Percentiles rank a stretch among this genome's conserved stretches.
These are phyloP conservation scores for Hymenoscyphus repandus DNA, from an alignment of 2,329 filamentous ascomycete genomes.

Conservation along the genomic window DNA sequence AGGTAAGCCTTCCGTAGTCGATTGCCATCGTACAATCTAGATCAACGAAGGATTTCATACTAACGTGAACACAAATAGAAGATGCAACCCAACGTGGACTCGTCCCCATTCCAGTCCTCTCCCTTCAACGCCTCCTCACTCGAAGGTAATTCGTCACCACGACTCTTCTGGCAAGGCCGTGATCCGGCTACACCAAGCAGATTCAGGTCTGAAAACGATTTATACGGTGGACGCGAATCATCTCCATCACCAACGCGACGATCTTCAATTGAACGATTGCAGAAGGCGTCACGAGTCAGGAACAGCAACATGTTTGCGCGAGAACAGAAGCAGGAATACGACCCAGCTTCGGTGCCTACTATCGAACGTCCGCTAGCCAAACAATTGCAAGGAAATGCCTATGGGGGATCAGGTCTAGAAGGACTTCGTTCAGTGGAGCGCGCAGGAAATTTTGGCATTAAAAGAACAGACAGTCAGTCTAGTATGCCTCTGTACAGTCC, in stretches of 20 bases:
- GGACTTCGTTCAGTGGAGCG: constrained; percentile 48
- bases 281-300: constrained; percentile 91
- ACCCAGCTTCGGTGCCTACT: constrained; percentile 69
- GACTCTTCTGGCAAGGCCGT: constrained; percentile 82
- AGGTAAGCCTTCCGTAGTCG: constrained; percentile 46
- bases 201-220: constrained; percentile 64
- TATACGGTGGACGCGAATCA: constrained; percentile 51
- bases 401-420: constrained; percentile 51
- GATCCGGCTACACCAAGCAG: constrained; percentile 62
- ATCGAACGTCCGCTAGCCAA: constrained; percentile 79
- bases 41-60: constrained; percentile 24
- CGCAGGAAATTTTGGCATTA: constrained; percentile 38
- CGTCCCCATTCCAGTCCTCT: constrained; percentile 81
- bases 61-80: constrained; percentile 44
- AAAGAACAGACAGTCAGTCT: constrained; percentile 53
- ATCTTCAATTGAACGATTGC: constrained; percentile 90
- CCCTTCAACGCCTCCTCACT: constrained; percentile 50
- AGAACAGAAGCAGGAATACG: constrained; percentile 89
- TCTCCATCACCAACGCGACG: constrained; percentile 66
- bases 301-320: constrained; percentile 97
- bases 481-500: constrained; percentile 53
- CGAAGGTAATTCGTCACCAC: constrained; percentile 64
- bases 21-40: constrained; percentile 11
- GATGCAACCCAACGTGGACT: constrained; percentile 64
- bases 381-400: constrained; percentile 66